Percentiles rank a stretch among this genome's conserved stretches.
Conservation (phyloP, 331 rosid species). For the Stylosanthes scabra region DNA sequence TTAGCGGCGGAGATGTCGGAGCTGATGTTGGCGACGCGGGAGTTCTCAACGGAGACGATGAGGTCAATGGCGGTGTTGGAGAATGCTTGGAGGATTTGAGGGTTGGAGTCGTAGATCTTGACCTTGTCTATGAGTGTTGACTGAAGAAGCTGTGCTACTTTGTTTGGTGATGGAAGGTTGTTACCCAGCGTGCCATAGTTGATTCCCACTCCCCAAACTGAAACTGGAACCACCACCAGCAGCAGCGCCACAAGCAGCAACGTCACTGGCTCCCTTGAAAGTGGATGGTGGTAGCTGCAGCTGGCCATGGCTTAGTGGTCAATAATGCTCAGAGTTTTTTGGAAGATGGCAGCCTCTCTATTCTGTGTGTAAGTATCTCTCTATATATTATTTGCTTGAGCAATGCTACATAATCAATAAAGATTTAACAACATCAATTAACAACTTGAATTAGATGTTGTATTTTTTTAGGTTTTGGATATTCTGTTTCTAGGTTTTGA, state of each 20-base stretch:
- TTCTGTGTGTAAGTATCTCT: too few species aligned
- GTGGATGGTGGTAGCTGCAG: not conserved
- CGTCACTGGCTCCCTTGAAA: not conserved
- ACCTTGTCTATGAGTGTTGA: slow-evolving; percentile 62
- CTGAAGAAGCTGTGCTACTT: slow-evolving; percentile 59
- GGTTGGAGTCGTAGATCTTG: slow-evolving; percentile 63
- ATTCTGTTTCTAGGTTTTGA: too few species aligned
- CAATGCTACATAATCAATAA: too few species aligned
- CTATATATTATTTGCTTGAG: too few species aligned
- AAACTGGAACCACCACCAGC: not conserved
- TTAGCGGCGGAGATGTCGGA: slow-evolving; percentile 45
- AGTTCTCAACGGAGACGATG: slow-evolving; percentile 55
- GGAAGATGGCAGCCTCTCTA: too few species aligned
- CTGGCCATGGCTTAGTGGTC: slow-evolving; percentile 23
- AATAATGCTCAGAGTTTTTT: not conserved
- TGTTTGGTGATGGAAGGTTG: slow-evolving; percentile 58
- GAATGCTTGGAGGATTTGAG: slow-evolving; percentile 58
- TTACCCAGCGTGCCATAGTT: slow-evolving; percentile 63
- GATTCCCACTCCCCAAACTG: slow-evolving; percentile 41
- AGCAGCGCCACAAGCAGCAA: not conserved
- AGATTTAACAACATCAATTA: too few species aligned
- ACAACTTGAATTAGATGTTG: too few species aligned
- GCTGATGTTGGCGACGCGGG: slow-evolving; percentile 51
- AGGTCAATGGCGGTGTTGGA: slow-evolving; percentile 70
- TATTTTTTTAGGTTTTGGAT: too few species aligned